phyloP scores from a whole-genome alignment of 192 early-diverging fungal species.

The Gamsiella multidivaricata region DNA sequence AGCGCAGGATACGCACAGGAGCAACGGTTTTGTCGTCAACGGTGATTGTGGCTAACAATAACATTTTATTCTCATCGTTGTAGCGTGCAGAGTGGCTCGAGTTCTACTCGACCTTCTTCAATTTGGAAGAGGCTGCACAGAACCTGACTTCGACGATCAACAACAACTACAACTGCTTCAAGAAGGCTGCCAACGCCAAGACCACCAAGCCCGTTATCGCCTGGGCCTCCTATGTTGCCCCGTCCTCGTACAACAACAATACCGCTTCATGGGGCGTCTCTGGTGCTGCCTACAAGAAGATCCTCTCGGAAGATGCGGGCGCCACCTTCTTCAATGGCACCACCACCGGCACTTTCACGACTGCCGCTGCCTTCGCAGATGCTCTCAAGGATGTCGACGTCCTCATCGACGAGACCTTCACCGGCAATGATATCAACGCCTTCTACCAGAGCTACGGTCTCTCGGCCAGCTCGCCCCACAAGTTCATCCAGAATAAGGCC shows the following conservation, averaged over 20 bases:
- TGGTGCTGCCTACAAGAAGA: slow-evolving; percentile 68
- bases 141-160: slow-evolving; percentile 57
- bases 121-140: slow-evolving; percentile 66
- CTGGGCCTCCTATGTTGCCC: slow-evolving; percentile 71
- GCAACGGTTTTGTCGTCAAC: background rate
- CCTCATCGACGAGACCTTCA: slow-evolving; percentile 78
- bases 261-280: slow-evolving; percentile 72
- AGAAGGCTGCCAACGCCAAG: slow-evolving; percentile 48
- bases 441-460: slow-evolving; percentile 71
- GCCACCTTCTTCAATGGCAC: slow-evolving; percentile 65
- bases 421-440: slow-evolving; percentile 28
- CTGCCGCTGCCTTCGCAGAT: slow-evolving; percentile 63
- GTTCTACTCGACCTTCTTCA: slow-evolving; percentile 75
- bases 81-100: slow-evolving; percentile 70
- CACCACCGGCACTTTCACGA: slow-evolving; percentile 47
- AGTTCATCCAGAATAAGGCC: slow-evolving; percentile 71
- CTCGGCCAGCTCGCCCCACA: slow-evolving; percentile 55
- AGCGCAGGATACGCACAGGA: too few relatives aligned
- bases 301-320: slow-evolving; percentile 76
- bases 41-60: too few relatives aligned
- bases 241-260: slow-evolving; percentile 75
- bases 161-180: slow-evolving; percentile 71
- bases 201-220: slow-evolving; percentile 67
- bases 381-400: slow-evolving; percentile 72
- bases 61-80: background rate